A percentile compares a stretch with the other conserved stretches of the same genome.
Conservation (phyloP, 164 flowering plant species). For the Cinnamomum micranthum region DNA sequence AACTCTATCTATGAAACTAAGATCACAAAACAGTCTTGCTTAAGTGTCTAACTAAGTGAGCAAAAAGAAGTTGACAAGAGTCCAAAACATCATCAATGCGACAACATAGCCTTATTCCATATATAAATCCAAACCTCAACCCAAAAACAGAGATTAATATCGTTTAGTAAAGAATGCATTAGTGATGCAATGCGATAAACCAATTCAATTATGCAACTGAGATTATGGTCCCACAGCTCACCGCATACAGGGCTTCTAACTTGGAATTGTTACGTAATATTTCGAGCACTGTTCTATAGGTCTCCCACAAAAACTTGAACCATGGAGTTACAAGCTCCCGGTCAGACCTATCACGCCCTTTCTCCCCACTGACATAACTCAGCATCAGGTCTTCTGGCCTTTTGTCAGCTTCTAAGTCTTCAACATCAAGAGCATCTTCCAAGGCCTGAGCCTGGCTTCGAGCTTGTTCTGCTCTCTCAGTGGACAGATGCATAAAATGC, state of each 20-base stretch:
- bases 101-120: no score
- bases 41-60: no score
- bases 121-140: no score
- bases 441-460: slow-evolving; percentile 84
- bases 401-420: slow-evolving; percentile 91
- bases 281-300: slow-evolving; percentile 90
- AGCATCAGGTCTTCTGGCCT: slow-evolving; percentile 95
- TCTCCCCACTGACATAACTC: slow-evolving; percentile 98
- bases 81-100: no score
- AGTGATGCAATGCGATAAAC: no score
- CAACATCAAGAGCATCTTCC: slow-evolving; percentile 94
- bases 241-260: slow-evolving; percentile 89
- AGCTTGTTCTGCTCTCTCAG: slow-evolving; percentile 89
- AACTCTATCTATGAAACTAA: not conserved
- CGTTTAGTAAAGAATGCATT: no score
- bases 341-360: slow-evolving; percentile 94
- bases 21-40: not conserved
- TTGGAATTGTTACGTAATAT: slow-evolving; percentile 89
- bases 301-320: slow-evolving; percentile 98
- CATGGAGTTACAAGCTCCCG: slow-evolving; percentile 96
- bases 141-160: no score
- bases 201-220: not conserved
- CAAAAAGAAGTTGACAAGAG: no score
- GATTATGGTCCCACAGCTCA: slow-evolving; percentile 19
- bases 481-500: slow-evolving; percentile 87